phyloP scores from a whole-genome alignment of 2,329 filamentous ascomycete species.

The Talaromyces sp. region DNA sequence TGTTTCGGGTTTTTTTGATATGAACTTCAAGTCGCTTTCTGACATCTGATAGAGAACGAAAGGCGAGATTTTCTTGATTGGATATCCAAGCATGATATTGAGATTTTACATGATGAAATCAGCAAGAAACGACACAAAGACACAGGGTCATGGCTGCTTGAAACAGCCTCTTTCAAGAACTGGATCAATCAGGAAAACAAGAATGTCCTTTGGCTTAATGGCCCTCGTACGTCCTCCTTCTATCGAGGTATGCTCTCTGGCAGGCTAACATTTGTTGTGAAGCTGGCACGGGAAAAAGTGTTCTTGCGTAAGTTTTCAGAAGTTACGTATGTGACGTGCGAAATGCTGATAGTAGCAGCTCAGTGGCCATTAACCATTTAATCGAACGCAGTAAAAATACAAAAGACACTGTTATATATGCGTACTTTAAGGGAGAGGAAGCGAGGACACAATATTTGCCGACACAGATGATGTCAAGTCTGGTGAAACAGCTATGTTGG shows the following conservation, averaged over 20 bases:
- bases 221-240: slow-evolving; percentile 4
- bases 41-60: slow-evolving; percentile 6
- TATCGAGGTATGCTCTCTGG: not conserved
- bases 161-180: not conserved
- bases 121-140: slow-evolving; percentile 6
- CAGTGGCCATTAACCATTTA: slow-evolving; percentile 12
- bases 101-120: not conserved
- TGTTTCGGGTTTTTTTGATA: too few species aligned
- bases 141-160: slow-evolving; percentile 13
- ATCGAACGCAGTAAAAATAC: not conserved
- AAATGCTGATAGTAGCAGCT: slow-evolving; percentile 3
- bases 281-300: slow-evolving; percentile 15
- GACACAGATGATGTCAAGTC: slow-evolving; percentile 7
- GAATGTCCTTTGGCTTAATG: slow-evolving; percentile 7
- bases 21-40: too few species aligned
- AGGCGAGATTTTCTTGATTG: slow-evolving; percentile 9
- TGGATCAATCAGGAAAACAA: not conserved
- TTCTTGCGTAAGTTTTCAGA: slow-evolving; percentile 12
- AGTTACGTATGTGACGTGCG: not conserved
- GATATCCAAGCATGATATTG: slow-evolving; percentile 9
- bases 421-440: slow-evolving; percentile 14
- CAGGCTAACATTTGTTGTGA: not conserved
- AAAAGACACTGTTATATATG: slow-evolving; percentile 5
- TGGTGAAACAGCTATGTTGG: slow-evolving; percentile 15
- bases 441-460: not conserved